phyloP scores from a whole-genome alignment of 2,329 filamentous ascomycete genomes.

The Arachnomyces sp. region DNA sequence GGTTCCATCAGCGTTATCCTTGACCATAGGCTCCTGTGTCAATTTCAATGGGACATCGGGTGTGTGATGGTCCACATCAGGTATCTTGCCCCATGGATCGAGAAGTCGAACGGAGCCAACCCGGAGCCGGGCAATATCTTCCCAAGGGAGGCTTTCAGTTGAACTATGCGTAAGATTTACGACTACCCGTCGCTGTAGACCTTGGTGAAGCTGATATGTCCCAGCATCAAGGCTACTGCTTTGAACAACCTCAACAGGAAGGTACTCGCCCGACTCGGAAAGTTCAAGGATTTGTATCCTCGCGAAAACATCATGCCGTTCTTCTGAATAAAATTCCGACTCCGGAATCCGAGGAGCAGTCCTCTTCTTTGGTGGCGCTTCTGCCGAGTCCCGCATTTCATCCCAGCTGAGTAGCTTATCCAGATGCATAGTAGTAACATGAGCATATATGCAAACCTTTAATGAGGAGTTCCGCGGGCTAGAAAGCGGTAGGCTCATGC shows the following conservation, averaged over 20 bases:
- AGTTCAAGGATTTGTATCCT: conserved; percentile 85
- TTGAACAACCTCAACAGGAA: conserved; percentile 88
- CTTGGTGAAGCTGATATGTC: conserved; percentile 91
- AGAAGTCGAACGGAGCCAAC: conserved; percentile 77
- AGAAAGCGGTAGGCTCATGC: conserved; percentile 84
- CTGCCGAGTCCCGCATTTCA: conserved; percentile 77
- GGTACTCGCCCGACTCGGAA: conserved; percentile 81
- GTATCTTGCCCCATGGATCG: conserved; percentile 76
- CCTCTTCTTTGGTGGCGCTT: conserved; percentile 50
- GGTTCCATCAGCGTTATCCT: conserved; percentile 83
- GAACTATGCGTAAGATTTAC: conserved; percentile 88
- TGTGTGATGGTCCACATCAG: conserved; percentile 65
- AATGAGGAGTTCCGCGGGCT: conserved; percentile 67
- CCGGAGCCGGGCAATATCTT: conserved; percentile 67
- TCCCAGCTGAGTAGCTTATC: conserved; percentile 98
- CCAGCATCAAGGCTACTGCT: conserved; percentile 76
- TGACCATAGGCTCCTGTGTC: conserved; percentile 68
- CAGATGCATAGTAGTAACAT: conserved; percentile 85
- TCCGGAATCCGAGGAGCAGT: conserved; percentile 69
- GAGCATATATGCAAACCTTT: conserved; percentile 83
- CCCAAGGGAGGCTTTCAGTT: conserved; percentile 80
- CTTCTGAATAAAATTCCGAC: conserved; percentile 85
- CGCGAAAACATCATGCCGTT: conserved; percentile 87
- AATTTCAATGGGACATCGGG: conserved; percentile 72
- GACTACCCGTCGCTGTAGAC: conserved; percentile 78